Conservation (phyloP, 805 yeast species). For the Citeromyces matritensis region DNA sequence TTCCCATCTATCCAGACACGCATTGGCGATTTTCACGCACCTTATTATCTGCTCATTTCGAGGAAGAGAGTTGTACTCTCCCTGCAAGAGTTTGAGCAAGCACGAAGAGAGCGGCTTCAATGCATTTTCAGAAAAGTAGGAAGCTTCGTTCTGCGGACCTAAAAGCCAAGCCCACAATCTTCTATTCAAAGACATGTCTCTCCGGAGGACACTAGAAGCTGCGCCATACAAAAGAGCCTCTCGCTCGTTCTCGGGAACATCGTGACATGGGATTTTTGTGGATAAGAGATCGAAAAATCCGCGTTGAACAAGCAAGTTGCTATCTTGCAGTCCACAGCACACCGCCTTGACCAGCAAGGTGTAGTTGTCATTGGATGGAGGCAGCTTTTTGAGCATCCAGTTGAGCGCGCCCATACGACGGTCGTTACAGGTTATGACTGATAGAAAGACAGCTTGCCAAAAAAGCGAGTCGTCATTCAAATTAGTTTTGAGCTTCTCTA, state of each 20-base stretch:
- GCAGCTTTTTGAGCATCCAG: conserved; percentile 57
- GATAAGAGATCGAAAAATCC: conserved; percentile 78
- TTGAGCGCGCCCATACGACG: conserved; percentile 71
- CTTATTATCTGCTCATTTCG: conserved; percentile 20
- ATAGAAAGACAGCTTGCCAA: conserved; percentile 73
- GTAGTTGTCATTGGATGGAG: conserved; percentile 43
- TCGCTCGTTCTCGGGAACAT: conserved; percentile 37
- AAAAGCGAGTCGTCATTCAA: conserved; percentile 58
- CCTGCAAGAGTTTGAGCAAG: conserved; percentile 28
- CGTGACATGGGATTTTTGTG: conserved; percentile 34
- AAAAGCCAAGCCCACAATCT: conserved; percentile 88
- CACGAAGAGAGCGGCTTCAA: conserved; percentile 33
- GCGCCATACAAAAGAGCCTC: conserved; percentile 46
- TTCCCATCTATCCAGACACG: conserved; percentile 91
- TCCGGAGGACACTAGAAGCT: conserved; percentile 53
- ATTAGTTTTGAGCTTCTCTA: conserved; percentile 43
- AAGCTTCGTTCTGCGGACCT: conserved; percentile 44
- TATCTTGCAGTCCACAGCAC: conserved; percentile 48
- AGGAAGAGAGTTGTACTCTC: conserved; percentile 10
- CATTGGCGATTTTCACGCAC: conserved; percentile 49
- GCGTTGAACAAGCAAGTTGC: conserved; percentile 63
- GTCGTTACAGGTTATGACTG: conserved; percentile 67
- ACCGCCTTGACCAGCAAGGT: conserved; percentile 69
- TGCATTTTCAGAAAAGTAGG: conserved; percentile 49
- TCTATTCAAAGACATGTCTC: conserved; percentile 90